phyloP scores from a whole-genome alignment of 192 early-diverging fungal species.

The Coemansia sp. region DNA sequence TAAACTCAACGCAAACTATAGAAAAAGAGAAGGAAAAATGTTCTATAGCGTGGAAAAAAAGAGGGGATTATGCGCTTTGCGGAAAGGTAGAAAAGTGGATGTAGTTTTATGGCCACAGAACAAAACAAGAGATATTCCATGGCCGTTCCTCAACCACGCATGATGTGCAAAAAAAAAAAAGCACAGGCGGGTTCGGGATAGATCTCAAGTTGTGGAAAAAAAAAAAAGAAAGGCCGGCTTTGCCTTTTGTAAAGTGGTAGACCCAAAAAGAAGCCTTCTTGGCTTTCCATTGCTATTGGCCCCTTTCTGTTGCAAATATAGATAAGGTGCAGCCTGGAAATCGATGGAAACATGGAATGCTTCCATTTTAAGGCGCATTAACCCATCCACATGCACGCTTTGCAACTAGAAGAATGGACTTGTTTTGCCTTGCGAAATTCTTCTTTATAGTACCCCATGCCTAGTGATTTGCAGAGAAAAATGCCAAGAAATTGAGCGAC shows the following conservation, averaged over 20 bases:
- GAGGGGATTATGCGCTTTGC: neutral
- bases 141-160: neutral
- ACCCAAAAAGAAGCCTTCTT: neutral
- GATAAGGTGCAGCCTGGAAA: neutral
- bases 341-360: conserved; percentile 7
- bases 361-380: conserved; percentile 11
- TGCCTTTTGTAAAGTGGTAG: neutral
- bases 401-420: neutral
- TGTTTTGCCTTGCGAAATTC: neutral
- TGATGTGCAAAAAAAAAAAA: neutral
- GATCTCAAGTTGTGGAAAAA: neutral
- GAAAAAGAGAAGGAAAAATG: neutral
- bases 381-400: neutral
- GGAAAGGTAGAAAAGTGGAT: conserved; percentile 5
- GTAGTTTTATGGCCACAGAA: neutral
- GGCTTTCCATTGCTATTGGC: neutral
- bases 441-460: neutral
- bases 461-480: conserved; percentile 13
- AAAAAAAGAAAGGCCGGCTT: neutral
- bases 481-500: conserved; percentile 15
- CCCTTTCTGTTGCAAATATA: neutral
- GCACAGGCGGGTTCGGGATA: neutral
- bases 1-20: neutral
- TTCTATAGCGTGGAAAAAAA: neutral
- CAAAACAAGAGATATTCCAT: neutral